Percentiles rank a stretch among this genome's conserved stretches.
These are phyloP conservation scores for Jacaranda mimosifolia DNA, from an alignment of 257 asterid genomes.

Conservation along the genomic window DNA sequence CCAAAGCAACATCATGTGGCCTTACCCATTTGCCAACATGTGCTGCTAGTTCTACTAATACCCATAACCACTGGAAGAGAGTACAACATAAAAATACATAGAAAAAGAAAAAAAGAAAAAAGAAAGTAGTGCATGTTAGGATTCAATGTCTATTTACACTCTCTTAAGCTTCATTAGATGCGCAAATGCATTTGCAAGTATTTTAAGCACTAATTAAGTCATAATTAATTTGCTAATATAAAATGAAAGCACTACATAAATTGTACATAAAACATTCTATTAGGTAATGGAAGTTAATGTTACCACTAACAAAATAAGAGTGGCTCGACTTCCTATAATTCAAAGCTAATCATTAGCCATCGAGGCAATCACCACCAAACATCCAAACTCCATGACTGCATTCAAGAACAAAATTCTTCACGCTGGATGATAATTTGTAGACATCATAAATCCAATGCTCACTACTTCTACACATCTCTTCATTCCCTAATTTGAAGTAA, in stretches of 20 bases:
- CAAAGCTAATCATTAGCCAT: no score
- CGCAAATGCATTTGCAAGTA: slow-evolving; percentile 1
- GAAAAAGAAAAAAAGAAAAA: neutral
- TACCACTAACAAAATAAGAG: no score
- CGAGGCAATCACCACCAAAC: no score
- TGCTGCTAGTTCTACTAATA: slow-evolving; percentile 33
- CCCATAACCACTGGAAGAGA: slow-evolving; percentile 22
- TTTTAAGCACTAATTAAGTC: neutral
- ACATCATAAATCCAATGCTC: no score
- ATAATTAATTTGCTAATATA: neutral
- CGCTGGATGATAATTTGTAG: no score
- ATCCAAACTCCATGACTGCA: no score
- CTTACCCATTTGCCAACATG: slow-evolving; percentile 24
- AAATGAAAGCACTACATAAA: neutral
- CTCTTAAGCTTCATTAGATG: slow-evolving; percentile 8
- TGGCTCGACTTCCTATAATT: no score
- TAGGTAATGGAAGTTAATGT: no score
- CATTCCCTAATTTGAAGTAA: no score
- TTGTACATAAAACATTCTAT: no score
- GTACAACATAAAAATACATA: neutral
- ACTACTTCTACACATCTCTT: no score
- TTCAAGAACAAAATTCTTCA: no score
- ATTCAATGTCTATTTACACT: neutral
- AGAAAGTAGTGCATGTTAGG: neutral
- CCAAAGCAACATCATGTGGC: slow-evolving; percentile 27